Base-by-base conservation (phyloP, 306 rosid species). In the Lathyrus oleraceus region DNA sequence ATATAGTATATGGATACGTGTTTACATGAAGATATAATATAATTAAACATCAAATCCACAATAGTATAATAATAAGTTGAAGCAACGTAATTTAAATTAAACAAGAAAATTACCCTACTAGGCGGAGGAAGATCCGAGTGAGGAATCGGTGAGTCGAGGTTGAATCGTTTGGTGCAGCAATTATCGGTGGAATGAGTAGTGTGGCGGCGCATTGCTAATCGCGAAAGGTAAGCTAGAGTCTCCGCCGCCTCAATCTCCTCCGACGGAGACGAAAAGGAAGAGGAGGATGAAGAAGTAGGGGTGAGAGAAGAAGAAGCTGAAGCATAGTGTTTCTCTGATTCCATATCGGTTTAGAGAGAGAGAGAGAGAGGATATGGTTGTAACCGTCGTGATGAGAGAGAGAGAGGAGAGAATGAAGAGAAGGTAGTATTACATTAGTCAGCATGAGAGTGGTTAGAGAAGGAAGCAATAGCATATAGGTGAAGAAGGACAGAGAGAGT, bases 241-340 rank as follows among this genome's bases (percentile, higher is more conserved):
- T 89, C 97, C 38, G 99, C 99, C 76, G 96, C 99, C 81, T 91
- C 91, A 52, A 94, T 79, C 88, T 94, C 99, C 80, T 48, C 81
- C 63, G 68, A 65, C 0, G 67, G 10, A 7, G 45, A 35, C 0
- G 88, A 48, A 30, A 75, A 68, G 28, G 67, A 52, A 43, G 65
- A 69, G 0, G 62, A 16, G 6, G 63, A 51, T 11, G 51, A 40
- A 0, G 20, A 38, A 15, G 42, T n/a, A 15, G 13, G 21, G n/a
- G 53, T 13, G 0, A 82, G 39, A 17, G 56, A 52, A 7, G 62
- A 45, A 38, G 71, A 69, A 57, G 77, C 85, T 21, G 83, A 75
- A 4, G 54, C 75, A 7, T 38, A 65, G 8, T 69, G 74, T 14
- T 79, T 48, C 10, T 70, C 67, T 13, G 84, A 78, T 20, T 75